These are phyloP conservation scores for Alternaria angustiovoidea DNA, from an alignment of 2,329 filamentous ascomycete species.

Conservation along the genomic window DNA sequence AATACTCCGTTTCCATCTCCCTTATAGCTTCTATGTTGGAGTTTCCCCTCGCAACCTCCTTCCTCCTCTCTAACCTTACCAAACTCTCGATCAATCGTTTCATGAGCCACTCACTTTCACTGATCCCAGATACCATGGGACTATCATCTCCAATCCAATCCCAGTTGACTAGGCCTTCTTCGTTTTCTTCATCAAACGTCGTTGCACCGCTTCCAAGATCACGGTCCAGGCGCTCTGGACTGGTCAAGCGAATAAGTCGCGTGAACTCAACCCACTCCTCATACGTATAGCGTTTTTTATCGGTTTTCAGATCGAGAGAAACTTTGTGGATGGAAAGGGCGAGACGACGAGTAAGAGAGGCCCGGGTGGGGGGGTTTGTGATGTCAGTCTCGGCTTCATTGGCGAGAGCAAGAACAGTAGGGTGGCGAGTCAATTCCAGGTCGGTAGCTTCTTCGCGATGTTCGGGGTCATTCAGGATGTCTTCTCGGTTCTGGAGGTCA, in stretches of 20 bases:
- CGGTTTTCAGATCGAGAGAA: constrained; percentile 67
- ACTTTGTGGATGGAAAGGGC: constrained; percentile 75
- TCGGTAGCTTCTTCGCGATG: constrained; percentile 14
- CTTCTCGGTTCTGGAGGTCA: constrained; percentile 26
- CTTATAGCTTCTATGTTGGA: constrained; percentile 4
- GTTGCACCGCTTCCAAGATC: constrained; percentile 11
- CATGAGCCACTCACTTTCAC: constrained; percentile 72
- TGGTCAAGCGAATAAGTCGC: constrained; percentile 70
- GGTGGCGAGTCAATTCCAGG: constrained; percentile 13
- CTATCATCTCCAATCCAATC: constrained; percentile 76
- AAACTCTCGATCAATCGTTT: constrained; percentile 72
- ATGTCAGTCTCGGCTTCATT: constrained; percentile 23
- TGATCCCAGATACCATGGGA: constrained; percentile 69
- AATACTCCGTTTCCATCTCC: constrained; percentile 3
- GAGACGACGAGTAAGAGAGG: constrained; percentile 66
- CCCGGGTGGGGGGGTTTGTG: constrained; percentile 46
- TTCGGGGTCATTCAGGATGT: not conserved
- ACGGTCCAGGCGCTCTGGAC: constrained; percentile 22
- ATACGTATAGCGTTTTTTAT: constrained; percentile 74
- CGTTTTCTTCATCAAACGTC: constrained; percentile 62
- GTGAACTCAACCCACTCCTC: constrained; percentile 90
- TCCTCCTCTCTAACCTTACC: constrained; percentile 46
- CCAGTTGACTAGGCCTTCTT: constrained; percentile 70
- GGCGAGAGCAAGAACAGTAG: constrained; percentile 18
- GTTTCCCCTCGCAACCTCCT: constrained; percentile 19